Percentiles rank a stretch among this genome's conserved stretches.
phyloP scores from a whole-genome alignment of 2,329 filamentous ascomycete genomes.

The Atkinsonella hypoxylon region DNA sequence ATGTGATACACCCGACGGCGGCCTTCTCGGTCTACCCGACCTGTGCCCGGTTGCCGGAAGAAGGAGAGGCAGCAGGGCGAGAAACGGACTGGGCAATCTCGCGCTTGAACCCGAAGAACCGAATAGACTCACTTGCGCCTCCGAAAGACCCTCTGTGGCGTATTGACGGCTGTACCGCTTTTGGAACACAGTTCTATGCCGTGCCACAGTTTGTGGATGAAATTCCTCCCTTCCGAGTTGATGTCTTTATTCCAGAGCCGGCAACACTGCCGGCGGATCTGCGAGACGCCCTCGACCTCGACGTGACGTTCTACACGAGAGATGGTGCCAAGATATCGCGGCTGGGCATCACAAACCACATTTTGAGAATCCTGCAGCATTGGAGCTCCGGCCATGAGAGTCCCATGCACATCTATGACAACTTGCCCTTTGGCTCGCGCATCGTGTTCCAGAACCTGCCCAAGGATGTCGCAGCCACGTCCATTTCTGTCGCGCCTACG shows the following conservation, averaged over 20 bases:
- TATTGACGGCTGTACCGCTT: slow-evolving; percentile 44
- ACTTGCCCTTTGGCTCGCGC: slow-evolving; percentile 43
- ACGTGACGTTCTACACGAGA: slow-evolving; percentile 43
- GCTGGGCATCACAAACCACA: slow-evolving; percentile 40
- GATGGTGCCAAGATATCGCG: slow-evolving; percentile 33
- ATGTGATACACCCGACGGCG: slow-evolving; percentile 47
- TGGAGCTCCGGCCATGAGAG: slow-evolving; percentile 30
- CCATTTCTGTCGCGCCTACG: slow-evolving; percentile 34
- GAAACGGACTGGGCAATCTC: slow-evolving; percentile 32
- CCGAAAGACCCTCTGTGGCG: slow-evolving; percentile 38
- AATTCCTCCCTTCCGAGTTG: slow-evolving; percentile 40
- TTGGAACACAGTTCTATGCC: slow-evolving; percentile 46
- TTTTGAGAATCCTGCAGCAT: slow-evolving; percentile 40
- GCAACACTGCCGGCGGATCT: slow-evolving; percentile 27
- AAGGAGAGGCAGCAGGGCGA: neutral
- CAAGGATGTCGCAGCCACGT: slow-evolving; percentile 31
- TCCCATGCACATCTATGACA: slow-evolving; percentile 25
- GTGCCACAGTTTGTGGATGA: slow-evolving; percentile 37
- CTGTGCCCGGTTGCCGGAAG: neutral
- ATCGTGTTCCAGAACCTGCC: slow-evolving; percentile 42
- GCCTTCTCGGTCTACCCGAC: slow-evolving; percentile 25
- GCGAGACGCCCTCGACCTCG: slow-evolving; percentile 33
- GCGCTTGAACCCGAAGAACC: slow-evolving; percentile 46
- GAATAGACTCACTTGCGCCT: slow-evolving; percentile 42
- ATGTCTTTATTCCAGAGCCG: slow-evolving; percentile 44